phyloP scores from a whole-genome alignment of 1,139 yeast species.

The Scheffersomyces parashehatae region DNA sequence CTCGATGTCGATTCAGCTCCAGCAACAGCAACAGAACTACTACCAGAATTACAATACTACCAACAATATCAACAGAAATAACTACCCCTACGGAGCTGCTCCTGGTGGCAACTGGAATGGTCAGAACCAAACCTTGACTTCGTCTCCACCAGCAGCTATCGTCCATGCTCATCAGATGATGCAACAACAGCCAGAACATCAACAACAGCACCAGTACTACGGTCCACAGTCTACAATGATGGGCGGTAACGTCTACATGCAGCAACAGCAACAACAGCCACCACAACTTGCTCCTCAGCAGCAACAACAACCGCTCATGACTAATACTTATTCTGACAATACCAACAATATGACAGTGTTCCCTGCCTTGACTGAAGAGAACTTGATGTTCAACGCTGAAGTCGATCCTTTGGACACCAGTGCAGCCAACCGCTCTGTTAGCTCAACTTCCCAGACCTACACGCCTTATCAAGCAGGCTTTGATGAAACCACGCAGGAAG shows the following conservation, averaged over 20 bases:
- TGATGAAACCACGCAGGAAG: slow-evolving; percentile 17
- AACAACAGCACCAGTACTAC: not conserved
- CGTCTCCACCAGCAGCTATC: not conserved
- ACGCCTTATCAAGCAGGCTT: too few relatives aligned
- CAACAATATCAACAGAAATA: not conserved
- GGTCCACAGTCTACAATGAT: not conserved
- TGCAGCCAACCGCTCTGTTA: slow-evolving; percentile 2
- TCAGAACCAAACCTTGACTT: not conserved
- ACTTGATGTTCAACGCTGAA: slow-evolving; percentile 13
- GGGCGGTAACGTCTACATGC: not conserved
- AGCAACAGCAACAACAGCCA: not conserved
- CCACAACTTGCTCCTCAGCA: not conserved
- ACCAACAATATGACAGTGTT: slow-evolving; percentile 4
- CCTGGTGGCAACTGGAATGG: not conserved
- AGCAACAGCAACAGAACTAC: slow-evolving; percentile 1
- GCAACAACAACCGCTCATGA: not conserved
- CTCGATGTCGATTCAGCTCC: not conserved
- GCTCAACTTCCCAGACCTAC: slow-evolving; percentile 7
- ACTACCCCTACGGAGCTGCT: not conserved
- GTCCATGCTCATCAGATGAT: not conserved
- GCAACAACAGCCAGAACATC: not conserved
- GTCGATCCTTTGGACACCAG: slow-evolving; percentile 2
- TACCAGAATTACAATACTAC: not conserved
- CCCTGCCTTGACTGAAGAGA: slow-evolving; percentile 23
- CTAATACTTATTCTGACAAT: not conserved